Base-by-base conservation (phyloP, 768 basidiomycete genomes). In the Tylopilus rubrobrunneus region DNA sequence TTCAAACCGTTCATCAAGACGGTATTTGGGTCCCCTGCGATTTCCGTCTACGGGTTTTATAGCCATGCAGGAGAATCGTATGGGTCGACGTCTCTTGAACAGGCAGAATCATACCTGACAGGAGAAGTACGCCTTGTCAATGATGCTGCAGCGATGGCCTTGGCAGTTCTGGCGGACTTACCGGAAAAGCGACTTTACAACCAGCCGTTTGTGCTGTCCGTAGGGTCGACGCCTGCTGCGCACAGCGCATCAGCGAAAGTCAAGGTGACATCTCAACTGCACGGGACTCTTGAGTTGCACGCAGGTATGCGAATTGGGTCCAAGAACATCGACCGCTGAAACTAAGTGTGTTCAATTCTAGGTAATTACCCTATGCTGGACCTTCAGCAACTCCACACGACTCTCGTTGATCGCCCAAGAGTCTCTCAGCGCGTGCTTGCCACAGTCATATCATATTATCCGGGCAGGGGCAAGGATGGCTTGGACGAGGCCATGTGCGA, bases 171-270 rank as follows among this genome's bases (percentile, higher is more conserved):
- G 29, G 65, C 72, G 9, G 62, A 64, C 36, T 71, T 73, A 14
- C 63, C 71, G 12, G 65, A 70, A 37, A 64, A 57, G n/a, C 46
- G 53, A 5, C 53, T 65, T 39, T 68, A 76, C 49, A 71, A 73
- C 7, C 68, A 73, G 36, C 77, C 80, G 6, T 92, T 88, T 60
- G 78, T 89, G 2, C 71, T 94, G 34, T 87, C 87, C 2, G 85
- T 93, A 2, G 91, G 92, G 21, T 87, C 90, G n/a, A 93, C 92
- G 3, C 92, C 92, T 2, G 85, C 91, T 3, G 92, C 91, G 0
- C 88, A 92, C 64, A 86, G 86, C 10, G 89, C 86, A 12, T 82
- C 78, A 29, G 71, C 77, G 23, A 80, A 77, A 60, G 75, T 75
- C 19, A 66, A 73, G 42, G 63, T 86, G 19, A 71, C 76, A 7